Evolutionary conservation across 192 early-diverging fungal species (phyloP), one percentile per base, ranked within the genome.

Genomic region (Coemansia sp.): DNA sequence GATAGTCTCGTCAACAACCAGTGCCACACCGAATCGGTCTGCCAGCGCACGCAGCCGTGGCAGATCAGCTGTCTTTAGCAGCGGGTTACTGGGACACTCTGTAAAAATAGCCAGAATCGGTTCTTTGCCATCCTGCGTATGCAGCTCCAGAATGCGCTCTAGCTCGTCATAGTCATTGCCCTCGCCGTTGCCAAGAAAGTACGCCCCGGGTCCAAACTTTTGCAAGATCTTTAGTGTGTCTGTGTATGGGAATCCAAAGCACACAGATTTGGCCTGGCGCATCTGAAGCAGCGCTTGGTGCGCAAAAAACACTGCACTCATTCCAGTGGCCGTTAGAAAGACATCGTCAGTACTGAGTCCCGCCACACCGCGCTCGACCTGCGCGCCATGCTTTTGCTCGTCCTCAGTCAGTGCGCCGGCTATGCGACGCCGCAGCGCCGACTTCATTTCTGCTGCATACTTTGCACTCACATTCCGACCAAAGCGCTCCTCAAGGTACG

Each of bases 141-240:
- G 79, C 6, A 37, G 19, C 55, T 85, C 72, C 23, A 93, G 76
- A 4, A 89, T 64, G 7, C 62, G 61, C 68, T 93, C 91, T 9
- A 98, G 73, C 29, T 80, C 60, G n/a, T 86, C 88, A 53, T 94
- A 87, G 60, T 93, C 92, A 3, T 61, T 54, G n/a, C 83, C 82
- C 45, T 90, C 87, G 37, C 94, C 94, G 58, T 90, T 72, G n/a
- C 93, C 95, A 56, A 91, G 87, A 70, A 97, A 95, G 70, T 91
- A 82, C 48, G 88, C 91, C 23, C 96, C 94, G 47, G 90, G 75
- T 0, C 94, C 95, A 83, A 97, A 96, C 75, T 96, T 95, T 76
- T 98, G 76, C 59, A 96, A 85, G 39, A 98, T 92, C 77, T 98
- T 98, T 22, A 98, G 83, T n/a, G 94, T 95, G 71, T 98, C 96